Evolutionary conservation across 2,329 filamentous ascomycete species (phyloP), one percentile per base, ranked within the genome.

Genomic region (Aspergillus awamori): DNA sequence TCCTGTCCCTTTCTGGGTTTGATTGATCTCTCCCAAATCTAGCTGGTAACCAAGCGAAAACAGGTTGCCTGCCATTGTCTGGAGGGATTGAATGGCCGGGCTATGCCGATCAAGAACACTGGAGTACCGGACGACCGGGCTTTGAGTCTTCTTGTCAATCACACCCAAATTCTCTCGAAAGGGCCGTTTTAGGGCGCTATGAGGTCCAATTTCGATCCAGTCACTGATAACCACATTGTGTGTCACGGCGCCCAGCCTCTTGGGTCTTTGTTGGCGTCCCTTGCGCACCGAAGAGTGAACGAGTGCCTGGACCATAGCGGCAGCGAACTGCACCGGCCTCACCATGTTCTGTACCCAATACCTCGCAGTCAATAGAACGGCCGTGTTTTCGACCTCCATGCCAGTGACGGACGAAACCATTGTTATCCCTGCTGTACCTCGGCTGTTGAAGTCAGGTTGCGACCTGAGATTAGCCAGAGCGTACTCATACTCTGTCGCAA

Each of bases 261-360:
- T 38, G 7, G 8, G 33, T 10, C 33, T 10, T 38, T 38, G 33
- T 7, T 38, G 24, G 24, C 33, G 10, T 38, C 13, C 33, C 13
- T 38, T 11, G 33, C 33, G 24, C 24, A 26, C 24, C 24, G 6
- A 26, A 3, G 33, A 38, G 4, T 15, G 10, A 7, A 7, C 4
- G 33, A 38, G 33, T 11, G 33, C 33, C 20, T 17, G 1, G 26
- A 11, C 22, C n/a, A 69, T 48, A 2, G 63, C 60, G 5, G 49
- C 41, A 3, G 53, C 39, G 52, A 70, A 70, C 8, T 11, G 49
- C 0, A 70, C 68, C 1, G 67, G 63, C 5, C 49, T 60, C 11
- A 59, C 47, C 41, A 70, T 24, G 17, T 66, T 68, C n/a, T 47
- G 13, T 1, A 67, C 63, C 67, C 67, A 70, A 56, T 70, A 65